Evolutionary conservation across 1,284 basidiomycete genomes (phyloP), one percentile per base, ranked within the genome.

Genomic region (Puccinia coronata): DNA sequence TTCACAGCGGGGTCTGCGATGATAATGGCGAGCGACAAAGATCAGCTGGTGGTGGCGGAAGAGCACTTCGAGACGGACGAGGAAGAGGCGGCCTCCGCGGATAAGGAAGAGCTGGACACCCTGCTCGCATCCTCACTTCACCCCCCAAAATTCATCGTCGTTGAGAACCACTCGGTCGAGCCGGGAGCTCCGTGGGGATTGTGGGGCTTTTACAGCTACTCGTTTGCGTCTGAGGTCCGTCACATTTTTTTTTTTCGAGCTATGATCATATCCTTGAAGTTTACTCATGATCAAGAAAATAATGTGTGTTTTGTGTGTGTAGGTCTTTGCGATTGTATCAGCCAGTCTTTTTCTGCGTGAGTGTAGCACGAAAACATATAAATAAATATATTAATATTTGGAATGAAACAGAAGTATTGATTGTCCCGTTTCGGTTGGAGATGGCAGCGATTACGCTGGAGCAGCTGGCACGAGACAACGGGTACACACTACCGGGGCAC

Each of bases 401-500:
- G 84, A 88, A n/a, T n/a, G n/a, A n/a, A n/a, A n/a, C n/a, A n/a
- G n/a, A n/a, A n/a, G n/a, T n/a, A n/a, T n/a, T n/a, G n/a, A n/a
- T n/a, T n/a, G n/a, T n/a, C n/a, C n/a, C n/a, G n/a, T n/a, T n/a
- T n/a, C n/a, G n/a, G n/a, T n/a, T n/a, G n/a, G n/a, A n/a, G n/a
- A n/a, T n/a, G n/a, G n/a, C 93, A 0, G 92, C 92, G 0, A 92
- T 93, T 83, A 92, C 91, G 83, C 87, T 93, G 12, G 92, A 93
- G 83, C 92, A 93, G 86, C 93, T 93, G 82, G 92, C 92, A 1
- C 88, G 92, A 78, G 92, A 93, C 86, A 93, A 93, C 85, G 92
- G 92, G 0, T 92, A 88, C 83, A 86, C 92, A 0, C 86, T 90
- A 25, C 92, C 92, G 0, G 90, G 91, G 82, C 89, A 88, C 83